Evolutionary conservation across 352 stramenopile genomes (phyloP).

Genomic region (Salisapilia sapeloensis): DNA sequence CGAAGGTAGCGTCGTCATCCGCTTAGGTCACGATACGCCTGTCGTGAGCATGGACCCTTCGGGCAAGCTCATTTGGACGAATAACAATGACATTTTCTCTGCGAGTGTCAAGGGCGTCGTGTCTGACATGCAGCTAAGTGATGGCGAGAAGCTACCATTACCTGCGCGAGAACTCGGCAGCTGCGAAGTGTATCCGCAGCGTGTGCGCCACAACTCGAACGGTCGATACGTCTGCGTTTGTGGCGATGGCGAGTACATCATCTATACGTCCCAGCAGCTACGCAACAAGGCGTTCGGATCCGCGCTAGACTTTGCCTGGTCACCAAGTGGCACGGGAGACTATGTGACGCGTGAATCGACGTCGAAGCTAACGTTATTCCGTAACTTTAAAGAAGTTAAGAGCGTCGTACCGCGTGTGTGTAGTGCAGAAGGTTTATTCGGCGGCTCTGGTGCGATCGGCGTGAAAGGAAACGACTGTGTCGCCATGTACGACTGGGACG

Average conservation of each 20-base stretch:
- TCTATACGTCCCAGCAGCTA: constrained; percentile 96
- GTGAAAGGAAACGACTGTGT: constrained; percentile 94
- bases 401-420: constrained; percentile 87
- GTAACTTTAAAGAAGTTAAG: constrained; percentile 97
- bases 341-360: constrained; percentile 97
- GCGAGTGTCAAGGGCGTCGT: constrained; percentile 83
- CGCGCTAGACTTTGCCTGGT: constrained; percentile 98
- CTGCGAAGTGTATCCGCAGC: constrained; percentile 96
- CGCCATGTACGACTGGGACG: constrained; percentile 99
- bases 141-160: constrained; percentile 81
- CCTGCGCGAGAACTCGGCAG: constrained; percentile 88
- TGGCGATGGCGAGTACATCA: constrained; percentile 99
- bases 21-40: constrained; percentile 94
- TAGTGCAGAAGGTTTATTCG: constrained; percentile 92
- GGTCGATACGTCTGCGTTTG: constrained; percentile 96
- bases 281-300: constrained; percentile 94
- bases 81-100: constrained; percentile 97
- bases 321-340: constrained; percentile 90
- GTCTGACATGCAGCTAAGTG: constrained; percentile 50
- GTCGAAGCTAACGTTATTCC: constrained; percentile 94
- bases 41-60: constrained; percentile 96
- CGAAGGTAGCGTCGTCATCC: constrained; percentile 90
- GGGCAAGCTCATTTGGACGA: constrained; percentile 96
- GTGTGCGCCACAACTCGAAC: constrained; percentile 98
- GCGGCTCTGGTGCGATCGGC: constrained; percentile 87